Base-by-base conservation (phyloP, 2,329 filamentous ascomycete species). In the Fusarium caatingaense region DNA sequence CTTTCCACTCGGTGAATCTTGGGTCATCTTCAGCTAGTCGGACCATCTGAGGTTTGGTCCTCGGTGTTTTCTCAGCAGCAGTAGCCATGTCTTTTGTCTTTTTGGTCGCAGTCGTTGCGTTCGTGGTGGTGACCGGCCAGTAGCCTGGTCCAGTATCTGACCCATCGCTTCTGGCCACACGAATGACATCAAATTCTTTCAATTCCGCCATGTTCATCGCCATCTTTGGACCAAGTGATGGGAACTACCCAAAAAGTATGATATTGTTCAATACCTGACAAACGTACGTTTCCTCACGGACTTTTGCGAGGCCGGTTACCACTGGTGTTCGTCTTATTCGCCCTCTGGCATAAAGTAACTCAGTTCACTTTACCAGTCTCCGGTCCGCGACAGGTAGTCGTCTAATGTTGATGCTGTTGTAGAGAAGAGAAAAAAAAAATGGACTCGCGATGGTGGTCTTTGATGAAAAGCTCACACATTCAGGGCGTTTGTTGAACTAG, bases 131-230 rank as follows among this genome's bases (percentile, higher is more conserved):
- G 61, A 79, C 61, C 18, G 81, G 81, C 82, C 82, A 84, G 71
- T 84, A 84, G 12, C 81, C 82, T 1, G 81, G 81, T 4, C 82
- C 82, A 10, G 78, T 80, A 53, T 84, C 83, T 45, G 78, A 77
- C 20, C 84, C 83, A 76, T 86, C 84, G 69, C 81, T 84, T 53
- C 83, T 81, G 8, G 78, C 78, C 42, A 85, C 78, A 53, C 78
- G 76, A 23, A 85, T 74, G 23, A 82, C 74, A 41, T 83, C 80
- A 42, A 82, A 83, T 7, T 83, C 81, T 49, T 80, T 81, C 55
- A 76, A 67, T 4, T 81, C 79, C 20, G 79, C 60, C 75, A 79
- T 79, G 34, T 47, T 51, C 48, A 56, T 50, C 21, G 56, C 37
- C 44, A 42, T 58, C 25, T 28, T 59, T 44, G 3, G 28, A 41